Evolutionary conservation across 2,329 filamentous ascomycete genomes (phyloP).

Genomic region (Botryotinia convoluta): DNA sequence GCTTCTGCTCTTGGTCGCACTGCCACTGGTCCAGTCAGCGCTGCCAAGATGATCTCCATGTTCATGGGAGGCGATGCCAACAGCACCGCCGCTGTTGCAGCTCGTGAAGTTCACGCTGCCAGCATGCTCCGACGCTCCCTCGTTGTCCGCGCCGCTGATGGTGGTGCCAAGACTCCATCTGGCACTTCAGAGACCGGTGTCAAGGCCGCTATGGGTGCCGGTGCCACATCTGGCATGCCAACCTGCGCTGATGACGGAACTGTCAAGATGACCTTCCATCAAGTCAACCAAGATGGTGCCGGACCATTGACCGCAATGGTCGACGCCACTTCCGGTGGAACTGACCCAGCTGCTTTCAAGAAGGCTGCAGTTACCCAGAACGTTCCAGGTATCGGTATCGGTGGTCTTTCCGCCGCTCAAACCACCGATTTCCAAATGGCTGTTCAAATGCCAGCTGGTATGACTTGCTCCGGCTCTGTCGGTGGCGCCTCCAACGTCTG

Average conservation of each 20-base stretch:
- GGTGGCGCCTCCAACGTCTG: slow-evolving; percentile 62
- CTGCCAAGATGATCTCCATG: slow-evolving; percentile 53
- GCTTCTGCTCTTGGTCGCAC: slow-evolving; percentile 64
- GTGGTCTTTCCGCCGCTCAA: slow-evolving; percentile 56
- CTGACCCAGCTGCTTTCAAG: slow-evolving; percentile 58
- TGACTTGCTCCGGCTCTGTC: slow-evolving; percentile 61
- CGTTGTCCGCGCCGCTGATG: slow-evolving; percentile 37
- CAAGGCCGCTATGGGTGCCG: slow-evolving; percentile 52
- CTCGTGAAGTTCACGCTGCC: slow-evolving; percentile 72
- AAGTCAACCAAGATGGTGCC: slow-evolving; percentile 70
- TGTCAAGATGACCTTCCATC: slow-evolving; percentile 63
- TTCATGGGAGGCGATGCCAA: slow-evolving; percentile 56
- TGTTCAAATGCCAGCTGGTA: slow-evolving; percentile 64
- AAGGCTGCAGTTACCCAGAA: slow-evolving; percentile 56
- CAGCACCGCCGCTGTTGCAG: slow-evolving; percentile 46
- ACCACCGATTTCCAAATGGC: slow-evolving; percentile 64
- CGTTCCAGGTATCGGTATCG: slow-evolving; percentile 50
- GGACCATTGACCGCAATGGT: slow-evolving; percentile 60
- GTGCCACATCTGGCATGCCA: slow-evolving; percentile 52
- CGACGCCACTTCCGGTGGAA: slow-evolving; percentile 62
- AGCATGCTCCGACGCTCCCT: slow-evolving; percentile 49
- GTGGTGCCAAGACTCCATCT: slow-evolving; percentile 47
- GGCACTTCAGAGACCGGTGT: slow-evolving; percentile 53
- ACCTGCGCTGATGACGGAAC: slow-evolving; percentile 59
- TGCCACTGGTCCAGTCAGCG: slow-evolving; percentile 55